Conservation (phyloP, 306 rosid species). For the Dalbergia oliveri region DNA sequence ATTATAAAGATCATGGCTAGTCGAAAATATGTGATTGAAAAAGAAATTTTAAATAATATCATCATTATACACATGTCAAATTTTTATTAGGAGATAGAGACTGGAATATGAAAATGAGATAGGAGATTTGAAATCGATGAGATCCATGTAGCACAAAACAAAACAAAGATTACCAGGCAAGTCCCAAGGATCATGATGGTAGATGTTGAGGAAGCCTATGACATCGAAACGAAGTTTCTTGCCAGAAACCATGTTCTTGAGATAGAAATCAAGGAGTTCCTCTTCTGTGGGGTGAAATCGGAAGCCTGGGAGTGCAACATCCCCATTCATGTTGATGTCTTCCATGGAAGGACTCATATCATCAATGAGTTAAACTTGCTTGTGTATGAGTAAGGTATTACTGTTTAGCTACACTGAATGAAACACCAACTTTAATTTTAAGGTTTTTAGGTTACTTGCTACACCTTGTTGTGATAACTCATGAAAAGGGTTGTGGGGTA, state of each 20-base stretch:
- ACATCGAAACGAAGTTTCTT: conserved; percentile 69
- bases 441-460: conserved; percentile 19
- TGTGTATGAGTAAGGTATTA: not conserved
- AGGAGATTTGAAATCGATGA: no score
- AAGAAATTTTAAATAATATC: no score
- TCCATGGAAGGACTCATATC: conserved; percentile 51
- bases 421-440: not conserved
- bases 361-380: conserved; percentile 15
- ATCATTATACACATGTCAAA: no score
- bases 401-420: not conserved
- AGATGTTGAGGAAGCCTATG: conserved; percentile 84
- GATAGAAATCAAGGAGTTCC: conserved; percentile 89
- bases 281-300: conserved; percentile 97
- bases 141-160: no score
- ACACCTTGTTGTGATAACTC: not conserved
- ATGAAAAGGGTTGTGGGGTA: conserved; percentile 2
- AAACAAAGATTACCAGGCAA: conserved; percentile 68
- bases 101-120: no score
- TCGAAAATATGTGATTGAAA: no score
- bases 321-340: conserved; percentile 48
- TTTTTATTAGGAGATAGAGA: no score
- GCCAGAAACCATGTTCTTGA: conserved; percentile 74
- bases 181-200: conserved; percentile 85
- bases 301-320: conserved; percentile 84
- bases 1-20: no score